Evolutionary conservation across 2,329 filamentous ascomycete species (phyloP), one percentile per base, ranked within the genome.

Genomic region (Xylaria sp.): DNA sequence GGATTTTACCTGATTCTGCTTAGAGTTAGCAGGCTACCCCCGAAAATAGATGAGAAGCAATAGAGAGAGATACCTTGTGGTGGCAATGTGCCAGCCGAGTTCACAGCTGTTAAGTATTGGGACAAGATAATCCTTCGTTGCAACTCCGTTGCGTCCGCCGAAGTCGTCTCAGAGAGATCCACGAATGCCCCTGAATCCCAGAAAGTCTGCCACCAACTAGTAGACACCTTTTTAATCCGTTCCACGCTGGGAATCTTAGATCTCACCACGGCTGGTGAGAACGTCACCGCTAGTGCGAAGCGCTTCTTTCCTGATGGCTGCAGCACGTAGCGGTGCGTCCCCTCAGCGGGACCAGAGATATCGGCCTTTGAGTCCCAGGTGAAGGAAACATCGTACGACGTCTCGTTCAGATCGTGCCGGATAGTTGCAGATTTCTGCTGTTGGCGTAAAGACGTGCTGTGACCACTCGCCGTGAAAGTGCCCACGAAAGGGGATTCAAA

Each of bases 401-500:
- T 79, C 1, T 74, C 73, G 57, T 79, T 78, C 9, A 84, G 66
- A 5, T 76, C 76, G 63, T 84, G 82, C 37, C 70, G 73, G 51
- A 84, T 81, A 2, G 64, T 74, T 19, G 79, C 80, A 15, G 70
- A 70, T 21, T 69, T 69, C 0, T 67, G 56, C 12, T 69, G 71
- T 3, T 59, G 63, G 11, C 68, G 63, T 1, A 83, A 65, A 0
- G 60, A 70, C 0, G 82, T 84, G 2, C 69, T 76, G 64, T 84
- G 82, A 14, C 77, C 77, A 5, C 71, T 71, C 0, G 81, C 78
- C 68, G 84, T 82, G 72, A 80, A 84, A 4, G 82, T 70, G 1
- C 83, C 83, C 1, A 86, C 82, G 63, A 81, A 85, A 0, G 83
- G 83, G 1, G 81, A 82, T 38, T 85, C 82, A 59, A 85, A 85